Conservation (phyloP, 2,329 filamentous ascomycete species). For the Talaromyces atroroseus region DNA sequence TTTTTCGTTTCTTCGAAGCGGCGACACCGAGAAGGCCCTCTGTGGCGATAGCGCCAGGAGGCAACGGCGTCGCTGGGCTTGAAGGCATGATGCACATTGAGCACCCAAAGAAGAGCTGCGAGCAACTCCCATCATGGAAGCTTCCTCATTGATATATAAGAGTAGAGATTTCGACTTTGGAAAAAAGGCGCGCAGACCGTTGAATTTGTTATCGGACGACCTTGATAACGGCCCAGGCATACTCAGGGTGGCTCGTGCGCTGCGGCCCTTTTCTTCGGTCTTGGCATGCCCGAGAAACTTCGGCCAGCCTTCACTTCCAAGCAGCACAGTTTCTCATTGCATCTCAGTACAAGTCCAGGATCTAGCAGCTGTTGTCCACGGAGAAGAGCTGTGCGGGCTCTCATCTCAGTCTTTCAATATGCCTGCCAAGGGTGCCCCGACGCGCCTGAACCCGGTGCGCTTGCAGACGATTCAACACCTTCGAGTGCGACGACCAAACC, state of each 20-base stretch:
- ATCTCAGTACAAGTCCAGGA: background rate
- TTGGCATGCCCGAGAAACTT: constrained; percentile 10
- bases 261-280: constrained; percentile 6
- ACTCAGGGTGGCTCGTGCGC: background rate
- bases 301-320: background rate
- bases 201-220: background rate
- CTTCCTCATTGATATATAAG: background rate
- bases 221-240: background rate
- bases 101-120: constrained; percentile 2
- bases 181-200: background rate
- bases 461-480: constrained; percentile 50
- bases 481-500: constrained; percentile 59
- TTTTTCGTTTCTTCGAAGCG: constrained; percentile 20
- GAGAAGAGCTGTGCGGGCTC: constrained; percentile 3
- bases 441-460: constrained; percentile 41
- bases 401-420: constrained; percentile 22
- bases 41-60: background rate
- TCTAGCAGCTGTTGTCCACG: background rate
- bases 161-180: background rate
- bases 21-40: constrained; percentile 17
- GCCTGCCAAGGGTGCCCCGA: constrained; percentile 41
- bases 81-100: constrained; percentile 3
- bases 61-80: background rate
- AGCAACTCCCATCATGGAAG: constrained; percentile 4
- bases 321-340: background rate